Percentiles rank a stretch among this genome's conserved stretches.
Evolutionary conservation across 108 stramenopile genomes (phyloP).

Genomic region (Skeletonema menzelii): DNA sequence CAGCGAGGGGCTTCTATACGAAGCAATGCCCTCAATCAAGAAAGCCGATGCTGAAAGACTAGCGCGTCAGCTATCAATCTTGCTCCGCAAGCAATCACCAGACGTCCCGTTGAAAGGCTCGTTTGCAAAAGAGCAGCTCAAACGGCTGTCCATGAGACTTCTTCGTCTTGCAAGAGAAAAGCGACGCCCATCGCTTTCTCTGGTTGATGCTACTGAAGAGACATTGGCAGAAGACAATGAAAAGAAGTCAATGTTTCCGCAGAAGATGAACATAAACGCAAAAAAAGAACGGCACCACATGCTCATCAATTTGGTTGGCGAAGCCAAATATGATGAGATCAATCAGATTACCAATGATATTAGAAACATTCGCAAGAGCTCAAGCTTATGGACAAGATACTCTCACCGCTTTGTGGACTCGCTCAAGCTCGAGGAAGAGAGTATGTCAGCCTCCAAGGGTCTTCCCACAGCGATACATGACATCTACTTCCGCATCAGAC

Average conservation of each 20-base stretch:
- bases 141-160: background rate
- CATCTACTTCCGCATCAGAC: constrained; percentile 20
- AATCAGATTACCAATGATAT: constrained; percentile 2
- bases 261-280: background rate
- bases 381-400: constrained; percentile 29
- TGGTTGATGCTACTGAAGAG: background rate
- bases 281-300: constrained; percentile 11
- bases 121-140: background rate
- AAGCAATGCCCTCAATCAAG: constrained; percentile 6
- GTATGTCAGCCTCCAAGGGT: background rate
- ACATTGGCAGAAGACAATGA: background rate
- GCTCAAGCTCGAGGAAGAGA: constrained; percentile 13
- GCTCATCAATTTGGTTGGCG: constrained; percentile 22
- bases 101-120: background rate
- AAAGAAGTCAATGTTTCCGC: background rate
- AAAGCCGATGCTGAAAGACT: constrained; percentile 11
- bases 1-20: background rate
- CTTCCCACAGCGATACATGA: constrained; percentile 11
- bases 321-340: constrained; percentile 23
- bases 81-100: background rate
- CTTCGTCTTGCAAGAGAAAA: background rate
- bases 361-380: constrained; percentile 18
- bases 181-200: background rate
- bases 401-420: constrained; percentile 1
- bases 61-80: constrained; percentile 13